Base-by-base conservation (phyloP, 768 basidiomycete genomes). In the Galerina marginata region DNA sequence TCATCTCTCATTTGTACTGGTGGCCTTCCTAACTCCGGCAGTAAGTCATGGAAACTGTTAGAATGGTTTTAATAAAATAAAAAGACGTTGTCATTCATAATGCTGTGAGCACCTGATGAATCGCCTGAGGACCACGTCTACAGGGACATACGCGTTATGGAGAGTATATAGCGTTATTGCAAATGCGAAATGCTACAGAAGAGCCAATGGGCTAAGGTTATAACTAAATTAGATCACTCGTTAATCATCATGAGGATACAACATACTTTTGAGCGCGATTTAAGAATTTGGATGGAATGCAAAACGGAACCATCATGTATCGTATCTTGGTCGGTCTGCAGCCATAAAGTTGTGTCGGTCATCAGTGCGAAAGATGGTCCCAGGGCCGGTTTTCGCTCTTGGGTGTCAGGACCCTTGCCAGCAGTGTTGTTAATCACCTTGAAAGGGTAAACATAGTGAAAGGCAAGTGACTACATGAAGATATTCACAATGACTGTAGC, bases 271-370 rank as follows among this genome's bases (percentile, higher is more conserved):
- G 67, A 67, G 33, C 65, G 62, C 39, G 72, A 66, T 57, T 65
- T 67, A 11, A 66, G 49, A 14, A 71, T 59, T 36, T 60, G 52
- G 29, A 71, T 46, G 26, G 55, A 54, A 39, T 65, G 56, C 9
- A 42, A 16, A 5, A 46, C 48, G 43, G 54, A n/a, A 36, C 65
- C 56, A 29, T 55, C 43, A 25, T 29, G 15, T 16, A 49, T 33
- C 15, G 10, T 23, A 10, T 49, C 51, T 16, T 57, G 54, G 46
- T 62, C 65, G 36, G 65, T 73, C 9, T 82, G 77, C 9, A 92
- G 75, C 91, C 91, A 93, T n/a, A 93, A 64, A 0, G 88, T 90
- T 14, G 83, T 85, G 66, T 93, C 92, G 2, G 86, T 83, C 70
- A 91, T 73, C 71, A 84, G 90, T 6, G 87, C 77, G 61, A 93